A percentile compares a stretch with the other conserved stretches of the same genome.
phyloP scores from a whole-genome alignment of 805 yeast species.

The Lipomyces chichibuensis region DNA sequence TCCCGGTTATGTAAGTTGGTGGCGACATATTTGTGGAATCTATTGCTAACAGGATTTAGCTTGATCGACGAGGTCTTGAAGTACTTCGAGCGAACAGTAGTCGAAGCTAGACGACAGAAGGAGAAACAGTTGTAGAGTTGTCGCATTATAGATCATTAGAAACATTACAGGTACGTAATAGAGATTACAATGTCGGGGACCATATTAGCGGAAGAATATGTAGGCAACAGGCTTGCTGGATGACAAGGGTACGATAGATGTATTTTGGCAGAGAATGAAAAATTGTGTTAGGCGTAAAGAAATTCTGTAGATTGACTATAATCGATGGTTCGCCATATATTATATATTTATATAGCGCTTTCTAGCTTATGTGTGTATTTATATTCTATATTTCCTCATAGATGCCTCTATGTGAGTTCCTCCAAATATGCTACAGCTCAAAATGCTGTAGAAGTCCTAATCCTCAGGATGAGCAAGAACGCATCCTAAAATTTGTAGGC shows the following conservation, averaged over 20 bases:
- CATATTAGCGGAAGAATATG: neutral
- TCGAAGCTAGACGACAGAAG: slow-evolving; percentile 15
- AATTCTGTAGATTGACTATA: neutral
- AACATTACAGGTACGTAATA: neutral
- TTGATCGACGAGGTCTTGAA: slow-evolving; percentile 48
- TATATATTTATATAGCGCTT: neutral
- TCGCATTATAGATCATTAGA: neutral
- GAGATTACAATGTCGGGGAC: neutral
- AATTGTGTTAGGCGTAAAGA: neutral
- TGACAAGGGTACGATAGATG: neutral
- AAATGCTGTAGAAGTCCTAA: too few species aligned
- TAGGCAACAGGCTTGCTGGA: neutral
- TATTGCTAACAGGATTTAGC: neutral
- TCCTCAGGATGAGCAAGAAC: too few species aligned
- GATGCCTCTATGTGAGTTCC: neutral
- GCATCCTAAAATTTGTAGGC: too few species aligned
- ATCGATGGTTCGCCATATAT: neutral
- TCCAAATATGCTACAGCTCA: too few species aligned
- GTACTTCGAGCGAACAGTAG: slow-evolving; percentile 42
- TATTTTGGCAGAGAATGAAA: neutral
- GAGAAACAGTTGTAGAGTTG: slow-evolving; percentile 12
- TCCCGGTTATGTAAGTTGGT: slow-evolving; percentile 44
- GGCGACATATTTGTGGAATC: neutral
- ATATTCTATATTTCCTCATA: neutral
- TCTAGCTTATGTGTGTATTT: neutral